Conservation (phyloP, 768 basidiomycete species). For the Leccinum variicolor region DNA sequence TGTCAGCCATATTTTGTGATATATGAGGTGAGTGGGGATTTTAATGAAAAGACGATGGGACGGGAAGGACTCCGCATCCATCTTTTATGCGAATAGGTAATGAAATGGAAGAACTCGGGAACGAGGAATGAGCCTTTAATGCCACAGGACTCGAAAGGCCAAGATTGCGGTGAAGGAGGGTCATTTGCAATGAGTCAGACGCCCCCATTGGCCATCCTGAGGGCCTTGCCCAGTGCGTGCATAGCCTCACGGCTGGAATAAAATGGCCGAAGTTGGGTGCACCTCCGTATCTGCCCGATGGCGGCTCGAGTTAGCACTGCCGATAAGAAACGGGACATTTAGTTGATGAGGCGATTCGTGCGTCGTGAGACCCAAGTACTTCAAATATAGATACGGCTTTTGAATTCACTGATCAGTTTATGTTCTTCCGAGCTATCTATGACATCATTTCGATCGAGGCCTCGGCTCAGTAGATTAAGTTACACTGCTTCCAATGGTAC, state of each 20-base stretch:
- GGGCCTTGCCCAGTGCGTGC: neutral
- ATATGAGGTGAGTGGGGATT: constrained; percentile 20
- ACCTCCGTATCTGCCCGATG: neutral
- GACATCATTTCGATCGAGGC: neutral
- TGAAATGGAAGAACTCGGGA: constrained; percentile 19
- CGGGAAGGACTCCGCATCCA: no score
- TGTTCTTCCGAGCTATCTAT: neutral
- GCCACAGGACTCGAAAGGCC: neutral
- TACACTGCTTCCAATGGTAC: neutral
- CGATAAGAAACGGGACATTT: neutral
- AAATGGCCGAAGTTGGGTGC: neutral
- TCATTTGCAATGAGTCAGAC: neutral
- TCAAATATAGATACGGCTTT: no score
- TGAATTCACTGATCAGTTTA: neutral
- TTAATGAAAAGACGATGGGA: neutral
- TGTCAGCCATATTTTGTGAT: constrained; percentile 6
- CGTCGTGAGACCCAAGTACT: no score
- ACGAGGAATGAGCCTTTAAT: neutral
- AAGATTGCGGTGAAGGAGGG: neutral
- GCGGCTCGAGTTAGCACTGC: neutral
- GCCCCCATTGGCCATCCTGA: neutral
- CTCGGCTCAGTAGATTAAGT: neutral
- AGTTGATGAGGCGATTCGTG: no score
- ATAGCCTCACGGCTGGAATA: neutral
- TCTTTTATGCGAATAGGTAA: constrained; percentile 8